Conservation (phyloP, 768 basidiomycete species). For the Auricularia sp. region DNA sequence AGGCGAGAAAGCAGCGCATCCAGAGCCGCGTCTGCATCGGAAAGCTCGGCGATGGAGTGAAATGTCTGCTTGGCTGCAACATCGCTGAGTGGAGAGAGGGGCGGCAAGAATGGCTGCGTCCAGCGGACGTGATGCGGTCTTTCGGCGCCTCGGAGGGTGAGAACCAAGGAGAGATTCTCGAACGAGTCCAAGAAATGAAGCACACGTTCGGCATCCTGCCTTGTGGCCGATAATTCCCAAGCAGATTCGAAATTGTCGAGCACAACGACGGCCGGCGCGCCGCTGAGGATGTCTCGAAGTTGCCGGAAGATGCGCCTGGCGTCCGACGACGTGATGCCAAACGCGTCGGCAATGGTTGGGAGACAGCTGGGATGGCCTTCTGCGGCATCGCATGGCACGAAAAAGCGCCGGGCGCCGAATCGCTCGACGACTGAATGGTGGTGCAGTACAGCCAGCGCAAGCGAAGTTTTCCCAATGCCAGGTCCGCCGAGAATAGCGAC, state of each 20-base stretch:
- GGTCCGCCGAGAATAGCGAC: constrained; percentile 19
- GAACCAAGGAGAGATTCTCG: neutral
- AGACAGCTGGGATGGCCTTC: neutral
- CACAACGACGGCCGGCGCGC: constrained; percentile 7
- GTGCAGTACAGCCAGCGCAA: constrained; percentile 24
- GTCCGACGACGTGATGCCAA: neutral
- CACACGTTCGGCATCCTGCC: neutral
- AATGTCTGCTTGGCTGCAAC: neutral
- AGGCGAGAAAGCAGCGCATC: constrained; percentile 3
- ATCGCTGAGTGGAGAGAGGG: neutral
- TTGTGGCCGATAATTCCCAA: neutral
- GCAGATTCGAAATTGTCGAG: constrained; percentile 1
- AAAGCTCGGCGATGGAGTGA: neutral
- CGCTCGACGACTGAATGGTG: constrained; percentile 12
- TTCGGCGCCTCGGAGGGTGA: neutral
- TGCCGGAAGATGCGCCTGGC: too few relatives aligned
- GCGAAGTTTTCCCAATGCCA: constrained; percentile 31
- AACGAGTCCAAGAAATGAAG: neutral
- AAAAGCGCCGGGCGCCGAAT: constrained; percentile 20
- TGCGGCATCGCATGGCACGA: constrained; percentile 23
- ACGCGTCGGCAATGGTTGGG: neutral
- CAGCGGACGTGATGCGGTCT: neutral
- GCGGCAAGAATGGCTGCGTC: neutral
- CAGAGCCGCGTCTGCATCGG: neutral
- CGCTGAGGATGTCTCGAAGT: neutral